Evolutionary conservation across 129 eudicot genomes (phyloP), one percentile per base, ranked within the genome.

Genomic region (Escallonia rubra): DNA sequence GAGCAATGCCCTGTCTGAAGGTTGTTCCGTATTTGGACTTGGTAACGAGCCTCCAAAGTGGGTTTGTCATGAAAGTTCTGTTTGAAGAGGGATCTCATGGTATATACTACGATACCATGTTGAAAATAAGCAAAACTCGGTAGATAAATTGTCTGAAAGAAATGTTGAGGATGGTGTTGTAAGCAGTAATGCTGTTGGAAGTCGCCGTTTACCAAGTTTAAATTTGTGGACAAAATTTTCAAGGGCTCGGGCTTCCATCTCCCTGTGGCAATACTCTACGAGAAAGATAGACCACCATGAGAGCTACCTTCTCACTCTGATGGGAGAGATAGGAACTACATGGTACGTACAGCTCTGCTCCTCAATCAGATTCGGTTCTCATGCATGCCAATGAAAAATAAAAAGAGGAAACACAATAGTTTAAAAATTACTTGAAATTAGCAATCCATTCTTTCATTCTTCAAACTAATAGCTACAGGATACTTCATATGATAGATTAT

Each of bases 41-140:
- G 79, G 71, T 94, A 23, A 74, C 63, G 49, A 89, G 72, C 70
- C 78, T 94, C 60, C 86, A 83, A 43, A 78, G 68, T 66, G 97
- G 97, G 74, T 70, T 68, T 43, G 97, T 89, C 2, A 43, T 77
- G 45, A 86, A 77, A 56, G 99, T 94, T 75, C 47, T 84, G 72
- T 94, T 94, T 73, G 97, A 94, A 75, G 99, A 94, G 77, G 99
- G 97, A 12, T 86, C 97, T 2, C 85, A 96, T 2, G 78, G 82
- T 3, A 86, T 94, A 68, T 94, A 86, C 72, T 94, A 82, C 59
- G 87, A 83, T 73, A 80, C 86, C 0, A 80, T 71, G 72, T 10
- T 6, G 83, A 78, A 45, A 65, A 74, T 41, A 23, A 61, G n/a
- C 67, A 65, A 43, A 43, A 9, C 8, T 74, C 55, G 8, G 87